Conservation (phyloP, 768 basidiomycete species). For the Lyophyllum semitale region DNA sequence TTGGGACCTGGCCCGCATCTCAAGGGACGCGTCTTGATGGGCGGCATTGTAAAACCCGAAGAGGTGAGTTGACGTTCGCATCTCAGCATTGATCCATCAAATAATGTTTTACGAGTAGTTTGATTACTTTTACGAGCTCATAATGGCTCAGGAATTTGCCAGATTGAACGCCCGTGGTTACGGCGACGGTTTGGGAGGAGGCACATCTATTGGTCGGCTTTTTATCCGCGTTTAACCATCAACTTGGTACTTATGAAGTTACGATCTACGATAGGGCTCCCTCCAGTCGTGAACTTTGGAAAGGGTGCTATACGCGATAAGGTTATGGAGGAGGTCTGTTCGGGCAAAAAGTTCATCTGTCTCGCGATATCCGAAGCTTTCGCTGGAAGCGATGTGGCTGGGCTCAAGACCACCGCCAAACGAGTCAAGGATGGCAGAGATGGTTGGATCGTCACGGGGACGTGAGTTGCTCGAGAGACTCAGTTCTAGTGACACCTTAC, state of each 20-base stretch:
- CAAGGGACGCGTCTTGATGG: conserved; percentile 71
- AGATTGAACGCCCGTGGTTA: conserved; percentile 76
- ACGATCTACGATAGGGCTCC: conserved; percentile 47
- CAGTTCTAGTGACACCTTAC: background rate
- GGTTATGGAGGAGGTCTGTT: conserved; percentile 57
- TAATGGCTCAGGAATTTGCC: conserved; percentile 69
- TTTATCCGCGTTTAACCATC: background rate
- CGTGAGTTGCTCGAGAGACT: conserved; percentile 32
- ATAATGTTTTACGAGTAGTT: conserved; percentile 37
- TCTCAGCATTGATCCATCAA: background rate
- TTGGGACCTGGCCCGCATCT: conserved; percentile 86
- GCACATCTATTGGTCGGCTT: conserved; percentile 33
- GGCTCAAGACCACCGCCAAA: conserved; percentile 70
- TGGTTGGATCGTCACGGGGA: conserved; percentile 81
- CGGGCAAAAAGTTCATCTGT: conserved; percentile 70
- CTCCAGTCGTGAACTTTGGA: conserved; percentile 81
- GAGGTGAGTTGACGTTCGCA: conserved; percentile 43
- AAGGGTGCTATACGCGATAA: conserved; percentile 61
- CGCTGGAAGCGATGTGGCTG: conserved; percentile 75
- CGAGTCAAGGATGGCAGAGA: conserved; percentile 55
- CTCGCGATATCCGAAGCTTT: conserved; percentile 88
- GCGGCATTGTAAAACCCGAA: conserved; percentile 75
- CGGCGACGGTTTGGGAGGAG: conserved; percentile 68
- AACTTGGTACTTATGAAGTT: conserved; percentile 2
- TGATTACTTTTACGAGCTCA: conserved; percentile 84